Base-by-base conservation (phyloP, 2,329 filamentous ascomycete genomes). In the Sporothrix dimorphospora region DNA sequence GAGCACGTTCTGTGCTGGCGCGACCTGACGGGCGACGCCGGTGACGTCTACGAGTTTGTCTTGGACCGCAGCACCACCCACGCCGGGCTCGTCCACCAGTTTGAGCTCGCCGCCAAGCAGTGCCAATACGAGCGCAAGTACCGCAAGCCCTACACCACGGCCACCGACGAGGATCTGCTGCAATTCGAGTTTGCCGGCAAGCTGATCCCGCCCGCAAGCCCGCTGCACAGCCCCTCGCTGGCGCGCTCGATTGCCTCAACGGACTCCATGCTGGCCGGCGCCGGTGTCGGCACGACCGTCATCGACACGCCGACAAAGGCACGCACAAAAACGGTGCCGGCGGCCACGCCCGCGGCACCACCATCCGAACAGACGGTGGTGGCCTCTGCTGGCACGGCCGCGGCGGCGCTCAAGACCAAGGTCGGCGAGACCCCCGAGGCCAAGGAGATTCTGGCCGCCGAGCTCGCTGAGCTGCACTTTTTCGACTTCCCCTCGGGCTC, bases 61-160 rank as follows among this genome's bases (percentile, higher is more conserved):
- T 98, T 94, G 83, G 96, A 98, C 82, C 71, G 61, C 30, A 66
- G 40, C 71, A 49, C 75, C 11, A 81, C 71, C 27, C 72, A 73
- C n/a, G 81, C 85, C 51, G 90, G 90, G 14, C 92, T 94, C 77
- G 91, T 96, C 30, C 87, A 91, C 61, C 89, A 91, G 19, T 98
- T 99, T 80, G 90, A 95, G 78, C 86, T 91, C 70, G 90, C 94
- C 70, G 93, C 96, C 8, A 88, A 93, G 72, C 91, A 98, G 88
- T 98, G 96, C 80, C 96, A 99, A 82, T 99, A 97, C 91, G 96
- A 99, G 84, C 89, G 95, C 78, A 98, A 97, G 81, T 97, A 96
- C 81, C 89, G 93, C 75, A 92, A 91, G 78, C 91, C 89, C 51
- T 88, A 93, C 77, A 90, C 93, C 61, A 91, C 90, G 66, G 96